Evolutionary conservation across 148 eudicot species (phyloP).

Genomic region (Spergularia marina): DNA sequence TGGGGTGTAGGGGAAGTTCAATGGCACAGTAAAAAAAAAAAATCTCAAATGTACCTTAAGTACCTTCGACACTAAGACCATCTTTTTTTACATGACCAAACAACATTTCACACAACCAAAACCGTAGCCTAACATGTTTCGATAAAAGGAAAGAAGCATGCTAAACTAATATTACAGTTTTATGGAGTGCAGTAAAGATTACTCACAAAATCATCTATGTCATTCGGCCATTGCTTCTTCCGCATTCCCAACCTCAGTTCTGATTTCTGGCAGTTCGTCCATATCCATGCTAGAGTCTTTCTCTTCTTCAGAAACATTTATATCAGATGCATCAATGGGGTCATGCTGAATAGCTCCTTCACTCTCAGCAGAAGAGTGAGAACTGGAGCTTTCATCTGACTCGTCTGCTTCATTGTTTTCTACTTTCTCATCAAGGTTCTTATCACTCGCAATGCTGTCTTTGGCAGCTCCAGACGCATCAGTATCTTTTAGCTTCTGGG

Average conservation of each 20-base stretch:
- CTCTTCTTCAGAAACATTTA: slow-evolving; percentile 41
- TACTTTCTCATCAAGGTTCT: slow-evolving; percentile 22
- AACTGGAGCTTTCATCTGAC: slow-evolving; percentile 36
- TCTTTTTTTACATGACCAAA: slow-evolving; percentile 10
- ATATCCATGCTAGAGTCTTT: slow-evolving; percentile 46
- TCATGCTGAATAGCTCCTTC: slow-evolving; percentile 38
- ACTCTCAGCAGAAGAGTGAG: slow-evolving; percentile 29
- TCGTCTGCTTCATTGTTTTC: slow-evolving; percentile 30
- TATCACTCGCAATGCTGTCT: slow-evolving; percentile 12
- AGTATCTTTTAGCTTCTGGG: slow-evolving; percentile 22
- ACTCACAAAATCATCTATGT: slow-evolving; percentile 21
- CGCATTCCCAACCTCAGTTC: slow-evolving; percentile 47
- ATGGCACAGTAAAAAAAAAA: neutral
- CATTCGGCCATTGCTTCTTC: slow-evolving; percentile 58
- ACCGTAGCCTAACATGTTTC: slow-evolving; percentile 16
- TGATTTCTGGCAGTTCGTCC: slow-evolving; percentile 59
- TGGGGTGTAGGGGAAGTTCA: neutral
- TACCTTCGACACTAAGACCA: slow-evolving; percentile 21
- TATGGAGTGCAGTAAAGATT: neutral
- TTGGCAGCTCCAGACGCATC: slow-evolving; percentile 17
- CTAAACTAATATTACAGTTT: slow-evolving; percentile 13
- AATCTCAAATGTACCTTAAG: slow-evolving; percentile 5
- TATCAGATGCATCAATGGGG: slow-evolving; percentile 49
- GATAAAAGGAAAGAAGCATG: slow-evolving; percentile 5
- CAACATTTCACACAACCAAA: slow-evolving; percentile 20